Conservation (phyloP, 495 filamentous ascomycete species). For the Lasiosphaeris hirsuta region DNA sequence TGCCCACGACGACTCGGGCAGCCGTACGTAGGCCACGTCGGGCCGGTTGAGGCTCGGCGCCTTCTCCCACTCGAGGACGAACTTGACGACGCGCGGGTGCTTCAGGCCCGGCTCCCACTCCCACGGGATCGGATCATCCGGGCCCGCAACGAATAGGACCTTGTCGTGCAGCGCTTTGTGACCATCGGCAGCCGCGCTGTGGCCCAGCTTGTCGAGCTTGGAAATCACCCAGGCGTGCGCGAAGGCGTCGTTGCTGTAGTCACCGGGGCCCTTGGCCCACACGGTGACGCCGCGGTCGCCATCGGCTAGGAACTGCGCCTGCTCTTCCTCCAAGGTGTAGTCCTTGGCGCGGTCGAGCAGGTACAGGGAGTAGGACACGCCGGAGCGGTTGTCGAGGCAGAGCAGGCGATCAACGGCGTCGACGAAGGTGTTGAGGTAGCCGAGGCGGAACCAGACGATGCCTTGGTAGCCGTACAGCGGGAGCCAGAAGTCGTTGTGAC, state of each 20-base stretch:
- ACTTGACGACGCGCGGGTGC: conserved; percentile 9
- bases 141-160: conserved; percentile 20
- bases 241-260: conserved; percentile 18
- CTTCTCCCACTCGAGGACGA: conserved; percentile 20
- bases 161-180: neutral
- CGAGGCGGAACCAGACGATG: conserved; percentile 22
- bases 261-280: conserved; percentile 13
- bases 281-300: neutral
- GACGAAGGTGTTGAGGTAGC: conserved; percentile 23
- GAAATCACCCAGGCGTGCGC: neutral
- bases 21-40: conserved; percentile 30
- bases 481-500: neutral
- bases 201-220: neutral
- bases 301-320: neutral
- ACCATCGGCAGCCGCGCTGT: neutral
- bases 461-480: conserved; percentile 30
- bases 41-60: conserved; percentile 12
- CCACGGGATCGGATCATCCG: conserved; percentile 16
- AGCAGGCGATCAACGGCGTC: conserved; percentile 32
- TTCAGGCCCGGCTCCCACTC: conserved; percentile 16
- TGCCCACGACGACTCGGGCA: conserved; percentile 16
- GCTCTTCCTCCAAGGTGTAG: conserved; percentile 6
- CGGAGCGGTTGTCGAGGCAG: conserved; percentile 21
- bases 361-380: conserved; percentile 22
- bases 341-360: conserved; percentile 15